Base-by-base conservation (phyloP, 108 stramenopile species). In the Schizochytrium sp. region DNA sequence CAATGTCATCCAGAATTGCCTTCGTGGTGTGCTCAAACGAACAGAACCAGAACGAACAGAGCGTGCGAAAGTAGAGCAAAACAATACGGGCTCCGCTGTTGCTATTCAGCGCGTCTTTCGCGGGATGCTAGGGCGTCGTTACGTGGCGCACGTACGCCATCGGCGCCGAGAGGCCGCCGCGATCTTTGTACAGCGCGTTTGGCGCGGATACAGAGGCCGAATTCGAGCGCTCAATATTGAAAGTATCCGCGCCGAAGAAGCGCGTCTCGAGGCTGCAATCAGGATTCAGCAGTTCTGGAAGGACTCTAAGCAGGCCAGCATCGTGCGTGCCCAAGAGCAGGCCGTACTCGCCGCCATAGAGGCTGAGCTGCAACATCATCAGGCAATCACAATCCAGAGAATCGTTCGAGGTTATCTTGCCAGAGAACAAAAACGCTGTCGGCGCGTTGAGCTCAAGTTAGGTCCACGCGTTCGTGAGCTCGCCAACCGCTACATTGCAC, bases 381-480 rank as follows among this genome's bases (percentile, higher is more conserved):
- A 83, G 28, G 51, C 76, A 6, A 1, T 6, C 51, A 23, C 12
- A 53, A 83, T 83, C 45, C 76, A 83, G 51, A 47, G 23, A 23
- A 21, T 83, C 48, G 76, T 53, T 6, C 76, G 76, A 55, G 76
- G 76, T 18, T 53, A 53, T 53, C 76, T 83, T 6, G 76, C 51
- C n/a, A 12, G 76, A 45, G 48, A 53, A 34, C 45, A 83, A 23
- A 55, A 12, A 45, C 76, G 76, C 48, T 23, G 25, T 3, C 45
- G 51, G 10, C 45, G 76, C 12, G 23, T 83, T 5, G 76, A 47
- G 76, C 76, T 83, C 48, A 53, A 47, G 51, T 45, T 83, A 14
- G 76, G 76, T 12, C 76, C 76, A 6, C 76, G 76, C 76, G 76
- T 83, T 12, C 76, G 76, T 23, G 76, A 83, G 51, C 51, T 83